These are phyloP conservation scores for Russula dissimulans DNA, from an alignment of 768 basidiomycete species.

Conservation along the genomic window DNA sequence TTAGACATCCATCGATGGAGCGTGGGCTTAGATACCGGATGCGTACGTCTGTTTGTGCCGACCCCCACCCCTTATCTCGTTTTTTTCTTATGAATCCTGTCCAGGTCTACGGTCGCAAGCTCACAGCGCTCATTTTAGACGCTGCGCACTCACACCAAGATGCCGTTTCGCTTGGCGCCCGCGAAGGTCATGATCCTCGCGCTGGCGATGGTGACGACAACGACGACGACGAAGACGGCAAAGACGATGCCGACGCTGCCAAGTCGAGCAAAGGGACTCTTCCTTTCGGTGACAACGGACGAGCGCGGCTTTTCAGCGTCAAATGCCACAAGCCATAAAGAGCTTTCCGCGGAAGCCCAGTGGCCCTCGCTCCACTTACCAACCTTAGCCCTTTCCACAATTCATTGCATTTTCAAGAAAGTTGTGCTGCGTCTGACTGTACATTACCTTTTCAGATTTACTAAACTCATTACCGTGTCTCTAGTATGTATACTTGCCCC, in stretches of 20 bases:
- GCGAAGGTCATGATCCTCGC: not conserved
- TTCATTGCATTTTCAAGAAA: too few species aligned
- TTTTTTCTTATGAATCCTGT: conserved; percentile 1
- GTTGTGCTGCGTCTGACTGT: too few species aligned
- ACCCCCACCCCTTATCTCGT: not conserved
- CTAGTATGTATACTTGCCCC: too few species aligned
- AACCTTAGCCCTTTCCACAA: too few species aligned
- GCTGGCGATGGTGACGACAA: conserved; percentile 19
- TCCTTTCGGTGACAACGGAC: conserved; percentile 52
- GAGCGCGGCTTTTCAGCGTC: conserved; percentile 39
- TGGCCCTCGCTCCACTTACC: not conserved
- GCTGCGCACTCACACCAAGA: not conserved
- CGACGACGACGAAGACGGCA: conserved; percentile 22
- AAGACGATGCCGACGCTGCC: conserved; percentile 19
- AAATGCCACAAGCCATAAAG: conserved; percentile 29
- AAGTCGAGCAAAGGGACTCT: conserved; percentile 24
- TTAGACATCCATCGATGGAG: conserved; percentile 79
- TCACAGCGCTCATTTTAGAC: conserved; percentile 63
- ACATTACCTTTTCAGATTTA: too few species aligned
- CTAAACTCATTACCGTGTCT: too few species aligned
- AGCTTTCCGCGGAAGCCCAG: not conserved
- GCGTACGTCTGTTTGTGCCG: conserved; percentile 34
- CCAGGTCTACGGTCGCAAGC: conserved; percentile 47
- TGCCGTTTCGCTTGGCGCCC: not conserved
- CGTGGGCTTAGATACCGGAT: conserved; percentile 80